Conservation (phyloP, 352 stramenopile species). For the Paralagenidium karlingii region DNA sequence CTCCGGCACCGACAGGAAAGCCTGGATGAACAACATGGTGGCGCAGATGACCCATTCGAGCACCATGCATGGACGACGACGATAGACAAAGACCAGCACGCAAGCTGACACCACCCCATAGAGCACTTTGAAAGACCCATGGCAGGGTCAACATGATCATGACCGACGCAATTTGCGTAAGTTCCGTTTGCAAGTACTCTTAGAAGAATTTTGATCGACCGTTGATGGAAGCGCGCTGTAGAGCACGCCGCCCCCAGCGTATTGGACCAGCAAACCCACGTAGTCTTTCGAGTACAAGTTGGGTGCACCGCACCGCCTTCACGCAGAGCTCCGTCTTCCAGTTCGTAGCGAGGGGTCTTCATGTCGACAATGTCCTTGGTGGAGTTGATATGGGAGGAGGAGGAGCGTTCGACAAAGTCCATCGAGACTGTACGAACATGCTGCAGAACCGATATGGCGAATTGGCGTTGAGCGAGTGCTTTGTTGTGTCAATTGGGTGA, state of each 20-base stretch:
- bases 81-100: conserved; percentile 73
- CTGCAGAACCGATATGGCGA: too few relatives aligned
- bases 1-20: too few relatives aligned
- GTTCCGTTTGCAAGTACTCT: conserved; percentile 35
- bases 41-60: conserved; percentile 51
- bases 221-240: conserved; percentile 27
- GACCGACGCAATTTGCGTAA: conserved; percentile 20
- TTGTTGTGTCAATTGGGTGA: too few relatives aligned
- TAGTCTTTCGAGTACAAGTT: conserved; percentile 20
- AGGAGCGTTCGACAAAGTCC: too few relatives aligned
- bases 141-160: conserved; percentile 40
- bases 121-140: conserved; percentile 74
- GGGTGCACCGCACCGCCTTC: too few relatives aligned
- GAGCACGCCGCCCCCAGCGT: conserved; percentile 26
- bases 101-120: conserved; percentile 78
- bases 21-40: too few relatives aligned
- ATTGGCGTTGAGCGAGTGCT: too few relatives aligned
- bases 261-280: conserved; percentile 31
- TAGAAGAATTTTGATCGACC: conserved; percentile 39
- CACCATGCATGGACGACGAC: conserved; percentile 71
- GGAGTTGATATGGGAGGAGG: too few relatives aligned
- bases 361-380: too few relatives aligned
- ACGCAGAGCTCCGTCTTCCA: too few relatives aligned
- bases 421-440: too few relatives aligned
- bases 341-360: too few relatives aligned